These are phyloP conservation scores for Chenopodium album DNA, from an alignment of 148 eudicot genomes.

Conservation along the genomic window DNA sequence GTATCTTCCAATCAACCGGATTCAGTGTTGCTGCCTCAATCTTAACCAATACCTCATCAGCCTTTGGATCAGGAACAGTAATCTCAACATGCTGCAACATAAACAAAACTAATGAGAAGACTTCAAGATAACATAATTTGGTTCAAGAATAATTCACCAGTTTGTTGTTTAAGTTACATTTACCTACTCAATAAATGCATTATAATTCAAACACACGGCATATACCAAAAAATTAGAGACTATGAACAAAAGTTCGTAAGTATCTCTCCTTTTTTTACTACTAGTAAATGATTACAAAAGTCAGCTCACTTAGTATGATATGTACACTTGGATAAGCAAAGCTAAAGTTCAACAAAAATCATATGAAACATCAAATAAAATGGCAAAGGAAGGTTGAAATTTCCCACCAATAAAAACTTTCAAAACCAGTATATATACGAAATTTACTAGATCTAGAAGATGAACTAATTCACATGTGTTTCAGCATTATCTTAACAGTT, in stretches of 20 bases:
- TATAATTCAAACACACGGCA: not conserved
- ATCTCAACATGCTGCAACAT: constrained; percentile 71
- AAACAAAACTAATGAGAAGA: not conserved
- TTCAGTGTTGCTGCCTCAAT: constrained; percentile 75
- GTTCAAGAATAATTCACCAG: not conserved
- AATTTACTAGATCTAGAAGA: too few species aligned
- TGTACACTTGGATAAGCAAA: not conserved
- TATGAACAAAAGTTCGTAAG: not conserved
- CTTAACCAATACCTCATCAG: constrained; percentile 65
- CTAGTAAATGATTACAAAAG: not conserved
- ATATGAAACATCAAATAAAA: too few species aligned
- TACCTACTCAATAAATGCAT: not conserved
- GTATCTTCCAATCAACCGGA: constrained; percentile 76
- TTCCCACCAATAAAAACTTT: too few species aligned
- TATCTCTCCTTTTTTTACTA: too few species aligned
- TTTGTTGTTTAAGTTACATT: not conserved
- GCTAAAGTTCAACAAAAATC: too few species aligned
- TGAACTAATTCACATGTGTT: too few species aligned
- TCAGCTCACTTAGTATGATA: not conserved
- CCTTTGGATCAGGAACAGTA: constrained; percentile 62
- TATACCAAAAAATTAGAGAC: not conserved
- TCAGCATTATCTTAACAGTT: too few species aligned
- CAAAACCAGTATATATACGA: too few species aligned
- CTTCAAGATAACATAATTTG: not conserved
- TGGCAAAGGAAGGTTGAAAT: too few species aligned